Conservation (phyloP, 176 grass and related monocot species). For the Lolium rigidum region DNA sequence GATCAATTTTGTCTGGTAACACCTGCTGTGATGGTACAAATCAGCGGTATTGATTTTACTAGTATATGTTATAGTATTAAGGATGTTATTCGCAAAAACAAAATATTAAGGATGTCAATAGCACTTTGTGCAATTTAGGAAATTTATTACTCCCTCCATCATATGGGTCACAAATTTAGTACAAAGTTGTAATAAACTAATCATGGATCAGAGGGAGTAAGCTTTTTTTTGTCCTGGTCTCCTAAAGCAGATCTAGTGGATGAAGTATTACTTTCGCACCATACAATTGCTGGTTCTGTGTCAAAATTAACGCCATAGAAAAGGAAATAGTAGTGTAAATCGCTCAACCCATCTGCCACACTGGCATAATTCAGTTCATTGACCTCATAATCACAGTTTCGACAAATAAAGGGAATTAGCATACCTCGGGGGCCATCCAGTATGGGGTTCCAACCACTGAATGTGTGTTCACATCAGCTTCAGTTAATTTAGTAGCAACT, state of each 20-base stretch:
- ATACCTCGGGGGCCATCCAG: conserved; percentile 99
- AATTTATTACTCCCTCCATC: not conserved
- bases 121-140: not conserved
- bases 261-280: not conserved
- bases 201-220: not conserved
- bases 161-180: too few relatives aligned
- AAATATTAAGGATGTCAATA: not conserved
- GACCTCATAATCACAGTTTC: not conserved
- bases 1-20: conserved; percentile 33
- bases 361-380: conserved; percentile 13
- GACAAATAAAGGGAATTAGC: conserved; percentile 5
- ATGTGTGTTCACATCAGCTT: conserved; percentile 99
- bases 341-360: not conserved
- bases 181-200: too few relatives aligned
- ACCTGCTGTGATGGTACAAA: conserved; percentile 10
- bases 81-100: not conserved
- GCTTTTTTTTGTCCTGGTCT: not conserved
- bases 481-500: conserved; percentile 97
- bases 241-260: not conserved
- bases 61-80: conserved; percentile 11
- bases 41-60: not conserved
- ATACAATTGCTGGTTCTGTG: not conserved
- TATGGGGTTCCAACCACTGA: conserved; percentile 99
- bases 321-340: not conserved
- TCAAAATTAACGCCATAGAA: not conserved